Percentiles rank a stretch among this genome's conserved stretches.
Evolutionary conservation across 2,329 filamentous ascomycete genomes (phyloP).

Genomic region (Aspergillus pseudonomiae): DNA sequence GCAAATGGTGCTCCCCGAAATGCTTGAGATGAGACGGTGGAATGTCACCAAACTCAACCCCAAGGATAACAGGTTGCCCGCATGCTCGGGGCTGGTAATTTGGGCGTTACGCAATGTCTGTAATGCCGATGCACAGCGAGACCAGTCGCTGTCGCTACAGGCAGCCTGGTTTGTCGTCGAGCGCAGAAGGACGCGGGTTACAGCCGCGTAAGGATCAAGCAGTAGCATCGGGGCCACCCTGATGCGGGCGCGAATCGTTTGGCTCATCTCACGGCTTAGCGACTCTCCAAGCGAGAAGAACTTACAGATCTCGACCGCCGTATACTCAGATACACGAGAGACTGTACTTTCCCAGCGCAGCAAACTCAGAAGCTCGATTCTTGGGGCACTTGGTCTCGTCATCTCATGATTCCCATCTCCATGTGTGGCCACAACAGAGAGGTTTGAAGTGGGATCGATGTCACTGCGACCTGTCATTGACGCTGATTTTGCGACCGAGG

Average conservation of each 20-base stretch:
- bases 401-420: background rate
- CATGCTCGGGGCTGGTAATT: constrained; percentile 1
- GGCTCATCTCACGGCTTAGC: background rate
- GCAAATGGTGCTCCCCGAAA: constrained; percentile 4
- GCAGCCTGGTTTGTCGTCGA: background rate
- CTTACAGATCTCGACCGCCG: background rate
- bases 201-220: background rate
- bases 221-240: background rate
- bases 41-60: background rate
- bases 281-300: constrained; percentile 1
- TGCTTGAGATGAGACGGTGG: constrained; percentile 1
- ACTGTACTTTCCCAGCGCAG: background rate
- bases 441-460: background rate
- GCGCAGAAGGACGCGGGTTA: constrained; percentile 2
- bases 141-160: background rate
- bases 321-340: background rate
- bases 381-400: background rate
- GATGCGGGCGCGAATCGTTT: background rate
- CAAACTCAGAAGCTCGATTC: background rate
- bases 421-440: background rate
- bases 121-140: background rate
- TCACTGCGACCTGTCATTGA: background rate
- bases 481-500: background rate
- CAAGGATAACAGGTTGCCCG: background rate
- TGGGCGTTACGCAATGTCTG: background rate